A percentile compares a stretch with the other conserved stretches of the same genome.
These are phyloP conservation scores for Cenchrus purpureus DNA, from an alignment of 176 grass and related monocot species.

Conservation along the genomic window DNA sequence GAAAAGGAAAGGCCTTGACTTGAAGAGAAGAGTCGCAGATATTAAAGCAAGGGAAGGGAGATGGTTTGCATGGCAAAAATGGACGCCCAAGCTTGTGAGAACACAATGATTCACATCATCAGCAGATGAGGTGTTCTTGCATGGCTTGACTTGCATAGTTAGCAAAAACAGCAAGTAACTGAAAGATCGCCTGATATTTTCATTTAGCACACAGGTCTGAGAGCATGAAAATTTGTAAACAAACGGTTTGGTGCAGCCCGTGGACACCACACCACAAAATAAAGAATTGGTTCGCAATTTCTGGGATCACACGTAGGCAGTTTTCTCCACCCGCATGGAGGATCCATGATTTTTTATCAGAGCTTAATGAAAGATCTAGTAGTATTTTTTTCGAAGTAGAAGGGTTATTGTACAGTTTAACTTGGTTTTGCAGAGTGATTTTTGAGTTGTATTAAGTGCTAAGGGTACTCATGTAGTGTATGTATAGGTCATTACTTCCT, in stretches of 20 bases:
- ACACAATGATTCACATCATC: conserved; percentile 59
- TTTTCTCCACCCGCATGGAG: background rate
- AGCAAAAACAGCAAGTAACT: conserved; percentile 24
- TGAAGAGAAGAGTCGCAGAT: conserved; percentile 66
- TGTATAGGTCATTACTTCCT: conserved; percentile 37
- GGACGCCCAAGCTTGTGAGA: conserved; percentile 82
- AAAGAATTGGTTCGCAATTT: conserved; percentile 28
- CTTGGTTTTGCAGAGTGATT: conserved; percentile 23
- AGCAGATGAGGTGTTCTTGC: conserved; percentile 16
- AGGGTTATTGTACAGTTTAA: conserved; percentile 41
- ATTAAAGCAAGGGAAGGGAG: conserved; percentile 64
- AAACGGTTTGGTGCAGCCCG: conserved; percentile 14
- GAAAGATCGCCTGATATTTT: conserved; percentile 21
- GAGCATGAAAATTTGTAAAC: conserved; percentile 28
- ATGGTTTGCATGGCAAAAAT: conserved; percentile 67
- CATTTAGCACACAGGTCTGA: conserved; percentile 18
- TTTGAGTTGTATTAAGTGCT: conserved; percentile 24
- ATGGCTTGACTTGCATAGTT: conserved; percentile 36
- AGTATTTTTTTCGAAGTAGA: conserved; percentile 20
- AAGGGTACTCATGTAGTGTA: conserved; percentile 21
- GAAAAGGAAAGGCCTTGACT: conserved; percentile 55
- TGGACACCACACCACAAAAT: conserved; percentile 9
- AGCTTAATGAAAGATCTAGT: conserved; percentile 33
- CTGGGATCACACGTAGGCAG: background rate
- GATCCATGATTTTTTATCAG: conserved; percentile 34